Conservation (phyloP, 441 rosid species). For the Theobroma grandiflorum region DNA sequence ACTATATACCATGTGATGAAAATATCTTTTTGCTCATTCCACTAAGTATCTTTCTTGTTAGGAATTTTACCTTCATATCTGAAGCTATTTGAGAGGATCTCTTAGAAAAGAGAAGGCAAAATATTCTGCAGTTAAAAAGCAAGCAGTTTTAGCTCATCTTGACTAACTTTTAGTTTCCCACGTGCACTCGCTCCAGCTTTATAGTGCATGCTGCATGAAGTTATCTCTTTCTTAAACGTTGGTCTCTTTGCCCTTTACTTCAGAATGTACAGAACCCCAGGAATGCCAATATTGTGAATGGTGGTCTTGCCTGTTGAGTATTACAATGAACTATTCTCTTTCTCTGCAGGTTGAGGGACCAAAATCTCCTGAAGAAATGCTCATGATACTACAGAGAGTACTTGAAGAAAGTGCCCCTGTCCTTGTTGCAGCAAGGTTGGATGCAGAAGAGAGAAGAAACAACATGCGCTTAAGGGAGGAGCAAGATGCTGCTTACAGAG, state of each 20-base stretch:
- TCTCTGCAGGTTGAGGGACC: conserved; percentile 87
- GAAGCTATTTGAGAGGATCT: not conserved
- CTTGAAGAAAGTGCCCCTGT: conserved; percentile 92
- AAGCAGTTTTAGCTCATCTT: not conserved
- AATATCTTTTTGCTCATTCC: not conserved
- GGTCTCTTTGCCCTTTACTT: not conserved
- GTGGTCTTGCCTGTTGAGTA: not conserved
- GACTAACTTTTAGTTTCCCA: not conserved
- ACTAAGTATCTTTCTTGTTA: not conserved
- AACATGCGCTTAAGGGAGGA: conserved; percentile 89
- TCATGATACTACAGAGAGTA: conserved; percentile 73
- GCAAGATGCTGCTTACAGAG: conserved; percentile 96
- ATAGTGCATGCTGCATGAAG: not conserved
- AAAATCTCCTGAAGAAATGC: conserved; percentile 84
- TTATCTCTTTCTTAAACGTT: not conserved
- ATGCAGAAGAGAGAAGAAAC: conserved; percentile 92
- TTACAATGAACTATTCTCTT: conserved; percentile 24
- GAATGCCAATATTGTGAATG: not conserved
- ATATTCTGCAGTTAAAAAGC: not conserved
- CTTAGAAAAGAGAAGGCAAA: not conserved
- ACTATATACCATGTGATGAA: not conserved
- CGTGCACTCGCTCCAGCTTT: not conserved
- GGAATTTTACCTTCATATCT: not conserved
- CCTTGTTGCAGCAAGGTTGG: conserved; percentile 84
- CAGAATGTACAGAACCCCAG: not conserved